A percentile compares a stretch with the other conserved stretches of the same genome.
These are phyloP conservation scores for Nigrograna mackinnonii DNA, from an alignment of 2,329 filamentous ascomycete genomes.

Conservation along the genomic window DNA sequence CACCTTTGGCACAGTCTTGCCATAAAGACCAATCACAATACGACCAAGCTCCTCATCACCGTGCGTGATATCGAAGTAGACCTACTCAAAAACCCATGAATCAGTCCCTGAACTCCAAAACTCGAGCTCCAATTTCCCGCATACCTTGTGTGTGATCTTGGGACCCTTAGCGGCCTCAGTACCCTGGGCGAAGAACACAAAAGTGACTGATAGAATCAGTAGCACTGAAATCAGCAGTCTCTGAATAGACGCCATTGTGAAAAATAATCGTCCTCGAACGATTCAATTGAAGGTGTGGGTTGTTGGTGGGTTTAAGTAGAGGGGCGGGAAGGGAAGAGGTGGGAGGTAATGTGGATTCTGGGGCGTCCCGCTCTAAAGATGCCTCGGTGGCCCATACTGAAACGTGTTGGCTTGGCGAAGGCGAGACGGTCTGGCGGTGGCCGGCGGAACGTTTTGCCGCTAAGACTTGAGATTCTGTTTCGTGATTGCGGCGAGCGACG, in stretches of 20 bases:
- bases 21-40: constrained; percentile 81
- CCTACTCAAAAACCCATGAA: constrained; percentile 41
- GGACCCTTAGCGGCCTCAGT: constrained; percentile 65
- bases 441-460: no score
- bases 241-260: constrained; percentile 75
- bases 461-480: no score
- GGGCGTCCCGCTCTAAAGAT: no score
- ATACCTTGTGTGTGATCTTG: constrained; percentile 90
- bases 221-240: constrained; percentile 72
- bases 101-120: not conserved
- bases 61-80: constrained; percentile 83
- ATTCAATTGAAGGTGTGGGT: constrained; percentile 21
- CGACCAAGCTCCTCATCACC: constrained; percentile 75
- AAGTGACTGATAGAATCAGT: constrained; percentile 71
- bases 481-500: no score
- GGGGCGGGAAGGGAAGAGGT: constrained; percentile 14
- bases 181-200: constrained; percentile 39
- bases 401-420: constrained; percentile 6
- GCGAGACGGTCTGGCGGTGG: no score
- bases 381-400: not conserved
- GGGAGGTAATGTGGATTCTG: constrained; percentile 39
- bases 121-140: not conserved
- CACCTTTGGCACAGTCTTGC: constrained; percentile 81
- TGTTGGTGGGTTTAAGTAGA: constrained; percentile 26
- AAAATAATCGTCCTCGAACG: constrained; percentile 14